Conservation (phyloP, 495 filamentous ascomycete species). For the Daldinia concentrica region DNA sequence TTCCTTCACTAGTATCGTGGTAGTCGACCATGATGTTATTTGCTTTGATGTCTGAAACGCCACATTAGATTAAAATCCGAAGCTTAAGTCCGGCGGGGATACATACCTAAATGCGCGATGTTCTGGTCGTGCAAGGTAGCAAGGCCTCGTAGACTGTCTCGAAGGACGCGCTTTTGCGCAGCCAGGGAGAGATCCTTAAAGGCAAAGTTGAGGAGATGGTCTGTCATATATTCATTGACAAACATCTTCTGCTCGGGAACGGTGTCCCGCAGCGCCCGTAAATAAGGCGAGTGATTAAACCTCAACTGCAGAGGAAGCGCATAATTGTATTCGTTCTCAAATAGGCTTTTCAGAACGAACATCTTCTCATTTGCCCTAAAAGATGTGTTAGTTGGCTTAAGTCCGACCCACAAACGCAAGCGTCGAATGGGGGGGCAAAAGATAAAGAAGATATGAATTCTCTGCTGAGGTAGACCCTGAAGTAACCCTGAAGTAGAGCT, state of each 20-base stretch:
- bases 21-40: constrained; percentile 54
- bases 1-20: constrained; percentile 42
- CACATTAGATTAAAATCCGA: constrained; percentile 12
- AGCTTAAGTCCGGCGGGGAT: constrained; percentile 25
- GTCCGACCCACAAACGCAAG: constrained; percentile 27
- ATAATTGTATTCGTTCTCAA: constrained; percentile 53
- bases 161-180: constrained; percentile 55
- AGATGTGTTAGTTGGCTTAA: constrained; percentile 16
- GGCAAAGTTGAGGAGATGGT: constrained; percentile 55
- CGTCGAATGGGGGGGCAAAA: constrained; percentile 3
- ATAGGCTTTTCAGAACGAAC: constrained; percentile 56
- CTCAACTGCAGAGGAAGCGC: constrained; percentile 50
- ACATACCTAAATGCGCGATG: constrained; percentile 57
- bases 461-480: background rate
- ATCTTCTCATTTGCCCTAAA: constrained; percentile 50
- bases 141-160: constrained; percentile 55
- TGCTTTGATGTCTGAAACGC: constrained; percentile 48
- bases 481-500: background rate
- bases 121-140: constrained; percentile 58
- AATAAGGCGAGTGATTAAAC: constrained; percentile 52
- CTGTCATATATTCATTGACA: constrained; percentile 58
- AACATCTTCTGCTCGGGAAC: constrained; percentile 59
- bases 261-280: constrained; percentile 52
- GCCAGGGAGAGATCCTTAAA: constrained; percentile 51
- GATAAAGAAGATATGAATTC: constrained; percentile 4